Conservation (phyloP, 2,329 filamentous ascomycete genomes). For the Colletotrichum eleusines region DNA sequence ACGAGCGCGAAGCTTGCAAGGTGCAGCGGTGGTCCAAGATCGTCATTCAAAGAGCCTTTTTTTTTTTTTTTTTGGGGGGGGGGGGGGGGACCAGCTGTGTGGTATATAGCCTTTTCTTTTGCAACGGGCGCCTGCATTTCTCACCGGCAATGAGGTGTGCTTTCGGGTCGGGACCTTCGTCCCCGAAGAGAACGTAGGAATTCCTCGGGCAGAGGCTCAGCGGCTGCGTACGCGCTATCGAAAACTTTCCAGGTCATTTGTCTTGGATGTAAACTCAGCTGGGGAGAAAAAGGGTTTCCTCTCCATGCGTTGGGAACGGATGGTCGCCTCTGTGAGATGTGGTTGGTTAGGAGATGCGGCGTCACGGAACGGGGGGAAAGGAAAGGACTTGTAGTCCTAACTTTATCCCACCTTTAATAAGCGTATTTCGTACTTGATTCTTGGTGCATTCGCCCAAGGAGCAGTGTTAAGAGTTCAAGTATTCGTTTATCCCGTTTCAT, state of each 20-base stretch:
- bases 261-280: background rate
- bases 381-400: background rate
- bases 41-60: no score
- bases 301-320: background rate
- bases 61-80: no score
- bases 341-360: background rate
- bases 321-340: background rate
- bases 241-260: background rate
- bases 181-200: background rate
- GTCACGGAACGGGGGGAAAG: background rate
- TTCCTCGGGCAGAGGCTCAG: background rate
- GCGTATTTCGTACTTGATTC: background rate
- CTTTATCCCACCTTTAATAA: background rate
- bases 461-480: background rate
- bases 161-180: background rate
- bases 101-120: fast-evolving
- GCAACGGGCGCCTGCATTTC: background rate
- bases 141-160: background rate
- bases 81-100: background rate
- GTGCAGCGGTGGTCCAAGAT: background rate
- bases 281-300: background rate
- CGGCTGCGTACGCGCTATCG: background rate
- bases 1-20: background rate
- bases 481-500: conserved; percentile 9
- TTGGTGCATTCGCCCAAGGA: background rate